Percentiles rank a stretch among this genome's conserved stretches.
These are phyloP conservation scores for Hsuehochloa calcarea DNA, from an alignment of 176 grass and related monocot genomes.

Conservation along the genomic window DNA sequence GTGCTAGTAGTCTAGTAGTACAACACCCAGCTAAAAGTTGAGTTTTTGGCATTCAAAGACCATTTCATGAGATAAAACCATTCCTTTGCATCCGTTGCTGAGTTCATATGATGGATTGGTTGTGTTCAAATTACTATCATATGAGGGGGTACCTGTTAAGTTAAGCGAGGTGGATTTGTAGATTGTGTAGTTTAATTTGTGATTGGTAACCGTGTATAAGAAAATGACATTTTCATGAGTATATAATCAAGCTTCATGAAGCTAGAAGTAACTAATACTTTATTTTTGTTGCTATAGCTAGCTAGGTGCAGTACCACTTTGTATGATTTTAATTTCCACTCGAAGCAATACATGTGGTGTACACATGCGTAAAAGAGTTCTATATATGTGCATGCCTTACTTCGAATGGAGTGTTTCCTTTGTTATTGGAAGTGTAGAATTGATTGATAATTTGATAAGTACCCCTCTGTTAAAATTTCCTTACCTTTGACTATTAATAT, in stretches of 20 bases:
- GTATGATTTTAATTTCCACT: neutral
- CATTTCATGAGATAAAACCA: constrained; percentile 17
- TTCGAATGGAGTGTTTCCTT: neutral
- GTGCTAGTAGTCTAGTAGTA: neutral
- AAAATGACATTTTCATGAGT: neutral
- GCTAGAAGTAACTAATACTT: neutral
- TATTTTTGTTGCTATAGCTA: neutral
- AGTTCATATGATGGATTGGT: neutral
- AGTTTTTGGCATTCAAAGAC: neutral
- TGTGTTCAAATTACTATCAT: neutral
- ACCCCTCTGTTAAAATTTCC: no score
- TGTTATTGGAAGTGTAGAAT: neutral
- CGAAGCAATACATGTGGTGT: neutral
- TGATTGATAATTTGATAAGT: neutral
- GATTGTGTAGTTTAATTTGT: neutral
- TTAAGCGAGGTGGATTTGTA: neutral
- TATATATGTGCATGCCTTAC: neutral
- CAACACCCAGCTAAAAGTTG: neutral
- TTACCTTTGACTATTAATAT: no score
- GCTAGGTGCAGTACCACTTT: neutral
- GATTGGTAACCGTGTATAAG: neutral
- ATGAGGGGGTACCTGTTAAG: neutral
- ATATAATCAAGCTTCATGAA: constrained; percentile 15
- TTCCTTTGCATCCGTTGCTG: constrained; percentile 1
- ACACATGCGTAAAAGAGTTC: neutral